These are phyloP conservation scores for Collybia nuda DNA, from an alignment of 768 basidiomycete genomes.

Conservation along the genomic window DNA sequence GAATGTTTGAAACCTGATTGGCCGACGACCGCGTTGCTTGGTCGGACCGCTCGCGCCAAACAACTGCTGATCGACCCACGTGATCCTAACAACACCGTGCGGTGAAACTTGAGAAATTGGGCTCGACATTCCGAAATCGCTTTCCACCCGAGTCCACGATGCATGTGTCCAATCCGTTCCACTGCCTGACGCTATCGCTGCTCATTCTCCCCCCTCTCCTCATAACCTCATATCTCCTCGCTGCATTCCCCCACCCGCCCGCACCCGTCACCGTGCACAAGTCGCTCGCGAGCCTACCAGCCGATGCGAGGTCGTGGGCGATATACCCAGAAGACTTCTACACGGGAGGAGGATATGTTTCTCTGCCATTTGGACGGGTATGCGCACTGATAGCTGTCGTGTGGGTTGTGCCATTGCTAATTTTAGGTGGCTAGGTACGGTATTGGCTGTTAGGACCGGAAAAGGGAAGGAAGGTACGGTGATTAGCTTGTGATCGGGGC, in stretches of 20 bases:
- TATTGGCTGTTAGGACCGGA: constrained; percentile 81
- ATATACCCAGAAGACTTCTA: constrained; percentile 77
- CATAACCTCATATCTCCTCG: constrained; percentile 58
- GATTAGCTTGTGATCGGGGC: background rate
- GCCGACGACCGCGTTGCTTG: no score
- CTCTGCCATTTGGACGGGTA: constrained; percentile 65
- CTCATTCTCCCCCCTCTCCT: constrained; percentile 62
- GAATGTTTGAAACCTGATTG: no score
- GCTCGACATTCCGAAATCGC: no score
- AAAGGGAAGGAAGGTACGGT: constrained; percentile 57
- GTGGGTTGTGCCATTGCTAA: background rate
- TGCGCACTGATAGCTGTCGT: constrained; percentile 2
- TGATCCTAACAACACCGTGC: no score
- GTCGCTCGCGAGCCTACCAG: constrained; percentile 61
- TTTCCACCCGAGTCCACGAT: no score
- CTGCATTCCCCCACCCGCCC: constrained; percentile 65
- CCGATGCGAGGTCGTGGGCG: constrained; percentile 54
- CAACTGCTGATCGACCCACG: no score
- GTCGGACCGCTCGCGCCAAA: no score
- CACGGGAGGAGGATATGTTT: constrained; percentile 60
- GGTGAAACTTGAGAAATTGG: no score
- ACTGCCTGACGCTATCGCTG: constrained; percentile 52
- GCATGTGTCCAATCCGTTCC: constrained; percentile 30
- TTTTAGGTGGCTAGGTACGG: constrained; percentile 44
- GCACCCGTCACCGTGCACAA: constrained; percentile 46